phyloP scores from a whole-genome alignment of 345 rosid genomes.

The Eucalyptus pumila region DNA sequence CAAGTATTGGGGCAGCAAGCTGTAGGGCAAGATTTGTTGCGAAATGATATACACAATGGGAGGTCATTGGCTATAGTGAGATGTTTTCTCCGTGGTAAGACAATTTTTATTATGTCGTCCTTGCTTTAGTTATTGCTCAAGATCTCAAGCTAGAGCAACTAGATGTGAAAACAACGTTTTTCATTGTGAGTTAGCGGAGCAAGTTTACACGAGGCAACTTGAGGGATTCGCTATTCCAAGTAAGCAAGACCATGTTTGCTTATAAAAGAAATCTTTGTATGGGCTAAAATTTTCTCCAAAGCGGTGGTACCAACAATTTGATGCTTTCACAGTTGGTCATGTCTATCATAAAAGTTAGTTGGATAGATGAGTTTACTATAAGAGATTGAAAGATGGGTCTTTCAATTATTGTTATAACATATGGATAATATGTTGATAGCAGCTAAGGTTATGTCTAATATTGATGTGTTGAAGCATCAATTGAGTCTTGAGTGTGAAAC shows the following conservation, averaged over 20 bases:
- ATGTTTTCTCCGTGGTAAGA: background rate
- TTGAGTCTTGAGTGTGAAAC: background rate
- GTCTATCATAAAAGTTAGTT: background rate
- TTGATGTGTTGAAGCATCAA: background rate
- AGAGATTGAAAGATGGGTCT: background rate
- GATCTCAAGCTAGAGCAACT: background rate
- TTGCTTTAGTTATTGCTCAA: background rate
- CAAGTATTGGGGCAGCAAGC: too few relatives aligned
- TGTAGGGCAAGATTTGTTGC: background rate
- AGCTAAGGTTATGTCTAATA: background rate
- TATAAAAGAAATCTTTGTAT: background rate
- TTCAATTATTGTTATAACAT: background rate
- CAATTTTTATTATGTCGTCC: background rate
- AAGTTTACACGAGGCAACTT: background rate
- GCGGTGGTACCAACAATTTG: background rate
- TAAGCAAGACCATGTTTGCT: background rate
- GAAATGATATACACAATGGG: fast-evolving
- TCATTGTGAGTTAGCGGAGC: fast-evolving
- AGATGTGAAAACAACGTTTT: fast-evolving
- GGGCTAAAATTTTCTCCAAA: background rate
- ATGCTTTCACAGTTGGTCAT: background rate
- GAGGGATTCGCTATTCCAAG: too few relatives aligned
- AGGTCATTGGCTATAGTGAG: background rate
- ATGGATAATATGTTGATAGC: background rate
- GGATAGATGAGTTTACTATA: background rate